Evolutionary conservation across 1,139 yeast genomes (phyloP).

Genomic region (Scheffersomyces lignicola): DNA sequence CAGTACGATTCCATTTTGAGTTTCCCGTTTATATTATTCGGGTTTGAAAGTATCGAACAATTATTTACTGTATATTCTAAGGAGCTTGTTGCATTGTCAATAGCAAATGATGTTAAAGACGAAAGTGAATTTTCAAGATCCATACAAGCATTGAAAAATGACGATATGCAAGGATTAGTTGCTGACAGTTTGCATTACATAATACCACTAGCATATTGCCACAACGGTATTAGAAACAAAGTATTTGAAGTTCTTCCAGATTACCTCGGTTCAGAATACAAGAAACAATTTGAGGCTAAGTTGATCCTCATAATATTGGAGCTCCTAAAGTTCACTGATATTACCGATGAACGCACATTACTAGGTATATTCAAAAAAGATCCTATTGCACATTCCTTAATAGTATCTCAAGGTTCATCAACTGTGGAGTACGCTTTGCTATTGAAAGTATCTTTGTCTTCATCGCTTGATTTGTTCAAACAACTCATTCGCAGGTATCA

Average conservation of each 20-base stretch:
- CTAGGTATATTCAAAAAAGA: constrained; percentile 13
- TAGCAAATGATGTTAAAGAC: constrained; percentile 7
- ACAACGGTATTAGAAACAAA: constrained; percentile 40
- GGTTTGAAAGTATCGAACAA: constrained; percentile 16
- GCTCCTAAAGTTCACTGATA: constrained; percentile 40
- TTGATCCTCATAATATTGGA: constrained; percentile 22
- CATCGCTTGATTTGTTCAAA: constrained; percentile 25
- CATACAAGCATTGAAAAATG: constrained; percentile 16
- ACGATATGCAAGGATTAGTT: constrained; percentile 20
- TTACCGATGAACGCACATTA: constrained; percentile 26
- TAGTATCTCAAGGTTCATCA: constrained; percentile 8
- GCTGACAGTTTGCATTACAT: constrained; percentile 33
- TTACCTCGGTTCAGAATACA: constrained; percentile 15
- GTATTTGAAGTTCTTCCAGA: constrained; percentile 24
- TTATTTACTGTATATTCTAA: not conserved
- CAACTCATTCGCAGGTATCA: constrained; percentile 20
- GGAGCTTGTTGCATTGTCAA: constrained; percentile 24
- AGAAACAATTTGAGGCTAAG: constrained; percentile 17
- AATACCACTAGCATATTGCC: constrained; percentile 48
- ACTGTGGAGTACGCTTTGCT: constrained; percentile 15
- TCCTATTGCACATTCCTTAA: constrained; percentile 1
- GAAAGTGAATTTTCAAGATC: constrained; percentile 15
- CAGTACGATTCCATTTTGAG: constrained; percentile 23
- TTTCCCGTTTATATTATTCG: constrained; percentile 44
- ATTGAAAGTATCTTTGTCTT: constrained; percentile 23